Base-by-base conservation (phyloP, 2,329 filamentous ascomycete genomes). In the Mollisiaceae sp. region DNA sequence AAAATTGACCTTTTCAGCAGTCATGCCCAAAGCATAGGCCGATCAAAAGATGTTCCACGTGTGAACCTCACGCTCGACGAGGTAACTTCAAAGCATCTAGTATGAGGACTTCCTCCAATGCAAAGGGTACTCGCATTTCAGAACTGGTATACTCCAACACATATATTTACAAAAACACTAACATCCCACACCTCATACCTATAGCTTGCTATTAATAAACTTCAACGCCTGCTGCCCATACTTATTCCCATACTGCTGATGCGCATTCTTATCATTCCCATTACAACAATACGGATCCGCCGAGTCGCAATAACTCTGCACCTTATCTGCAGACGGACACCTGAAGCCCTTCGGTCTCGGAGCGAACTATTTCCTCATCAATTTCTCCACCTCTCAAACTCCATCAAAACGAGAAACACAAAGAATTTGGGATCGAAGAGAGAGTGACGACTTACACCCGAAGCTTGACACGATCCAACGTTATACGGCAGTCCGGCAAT, bases 281-380 rank as follows among this genome's bases (percentile, higher is more conserved):
- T 81, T 87, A 78, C 85, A 88, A 80, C 86, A 89, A 77, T 88
- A 89, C 0, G 85, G 85, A 68, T 89, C 86, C 0, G 82, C 73
- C 14, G 82, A 76, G 72, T 89, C 86, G 73, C 86, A 89, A 78
- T 88, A 89, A 24, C 82, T 85, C 74, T 86, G 78, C 71, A 88
- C 84, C 73, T 84, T 86, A 69, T 75, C 77, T 45, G 80, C 80
- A n/a, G 80, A 82, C 1, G 81, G 80, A 75, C 85, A 88, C 39
- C 73, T 75, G 74, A 85, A 87, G 39, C 85, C 85, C 18, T 79
- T 72, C 5, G 84, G 81, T 12, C 86, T 83, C 43, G 85, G 79
- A 60, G 83, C 84, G 65, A 88, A 88, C 85, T 86, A 67, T 45
- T 27, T 27, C 65, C 22, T 61, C 22, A 50, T 64, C 52, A 62